phyloP scores from a whole-genome alignment of 805 yeast genomes.

The Metschnikowia shivogae region DNA sequence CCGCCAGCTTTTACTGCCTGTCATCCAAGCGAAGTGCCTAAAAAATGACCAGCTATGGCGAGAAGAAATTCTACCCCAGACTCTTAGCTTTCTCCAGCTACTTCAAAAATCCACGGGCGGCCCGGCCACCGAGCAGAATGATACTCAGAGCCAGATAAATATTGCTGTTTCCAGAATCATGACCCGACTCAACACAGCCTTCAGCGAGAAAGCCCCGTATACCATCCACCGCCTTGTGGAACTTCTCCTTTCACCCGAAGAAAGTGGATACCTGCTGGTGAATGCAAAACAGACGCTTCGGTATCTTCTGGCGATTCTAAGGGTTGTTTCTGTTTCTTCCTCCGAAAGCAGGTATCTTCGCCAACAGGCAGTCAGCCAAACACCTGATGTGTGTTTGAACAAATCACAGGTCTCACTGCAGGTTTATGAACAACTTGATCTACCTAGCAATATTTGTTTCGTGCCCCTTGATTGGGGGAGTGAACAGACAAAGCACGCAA shows the following conservation, averaged over 20 bases:
- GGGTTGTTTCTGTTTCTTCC: conserved; percentile 13
- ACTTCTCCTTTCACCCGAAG: conserved; percentile 10
- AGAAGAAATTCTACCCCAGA: conserved; percentile 8
- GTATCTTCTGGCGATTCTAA: conserved; percentile 14
- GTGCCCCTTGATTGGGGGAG: conserved; percentile 10
- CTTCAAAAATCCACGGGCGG: conserved; percentile 7
- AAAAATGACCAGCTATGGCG: conserved; percentile 15
- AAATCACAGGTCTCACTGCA: conserved; percentile 4
- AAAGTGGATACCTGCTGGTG: conserved; percentile 15
- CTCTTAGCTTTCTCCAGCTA: conserved; percentile 4
- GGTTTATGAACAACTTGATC: conserved; percentile 9
- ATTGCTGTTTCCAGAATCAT: conserved; percentile 5
- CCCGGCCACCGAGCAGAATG: conserved; percentile 6
- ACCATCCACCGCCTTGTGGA: conserved; percentile 17
- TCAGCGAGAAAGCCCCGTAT: conserved; percentile 20
- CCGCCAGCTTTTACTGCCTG: conserved; percentile 8
- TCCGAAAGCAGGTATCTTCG: conserved; percentile 5
- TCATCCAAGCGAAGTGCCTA: conserved; percentile 9
- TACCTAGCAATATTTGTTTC: conserved; percentile 14
- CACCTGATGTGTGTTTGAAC: background rate
- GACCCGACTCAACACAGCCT: conserved; percentile 24
- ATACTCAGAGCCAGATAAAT: conserved; percentile 7
- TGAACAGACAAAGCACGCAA: background rate
- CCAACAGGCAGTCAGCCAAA: background rate
- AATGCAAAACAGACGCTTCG: conserved; percentile 13